Conservation (phyloP, 1,284 basidiomycete genomes). For the Heterobasidion annosum region DNA sequence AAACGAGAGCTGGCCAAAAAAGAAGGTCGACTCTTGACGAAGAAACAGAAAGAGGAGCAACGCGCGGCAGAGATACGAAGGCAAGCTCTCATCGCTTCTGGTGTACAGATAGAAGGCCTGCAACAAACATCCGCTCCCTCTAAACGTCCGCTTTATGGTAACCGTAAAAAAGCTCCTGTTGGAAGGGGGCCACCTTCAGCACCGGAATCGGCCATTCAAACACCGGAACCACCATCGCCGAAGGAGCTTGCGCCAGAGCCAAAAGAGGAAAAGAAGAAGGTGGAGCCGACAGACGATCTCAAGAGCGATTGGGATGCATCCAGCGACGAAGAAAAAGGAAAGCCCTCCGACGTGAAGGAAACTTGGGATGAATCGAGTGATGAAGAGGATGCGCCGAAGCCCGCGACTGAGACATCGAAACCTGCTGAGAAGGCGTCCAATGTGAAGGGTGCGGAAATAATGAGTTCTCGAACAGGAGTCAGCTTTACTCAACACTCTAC, state of each 20-base stretch:
- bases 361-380: constrained; percentile 84
- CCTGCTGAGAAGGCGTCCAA: constrained; percentile 19
- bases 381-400: constrained; percentile 30
- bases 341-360: constrained; percentile 51
- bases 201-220: constrained; percentile 32
- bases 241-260: constrained; percentile 15
- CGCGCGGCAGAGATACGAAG: constrained; percentile 87
- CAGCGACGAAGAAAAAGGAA: constrained; percentile 33
- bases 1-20: constrained; percentile 83
- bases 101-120: constrained; percentile 86
- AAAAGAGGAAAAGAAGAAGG: constrained; percentile 8
- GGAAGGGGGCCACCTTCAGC: constrained; percentile 31
- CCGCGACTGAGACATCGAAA: not conserved
- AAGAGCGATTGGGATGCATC: constrained; percentile 85
- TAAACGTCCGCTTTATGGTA: constrained; percentile 76
- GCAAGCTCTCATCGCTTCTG: constrained; percentile 85
- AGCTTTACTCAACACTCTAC: constrained; percentile 4
- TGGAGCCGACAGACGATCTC: constrained; percentile 28
- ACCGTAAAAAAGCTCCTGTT: constrained; percentile 49
- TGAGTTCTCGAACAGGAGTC: not conserved
- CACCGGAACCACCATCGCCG: constrained; percentile 22
- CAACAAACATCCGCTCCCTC: constrained; percentile 38
- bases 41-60: constrained; percentile 94
- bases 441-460: constrained; percentile 11
- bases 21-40: constrained; percentile 85